phyloP scores from a whole-genome alignment of 1,139 yeast species.

The Protomyces arabidopsidicola region DNA sequence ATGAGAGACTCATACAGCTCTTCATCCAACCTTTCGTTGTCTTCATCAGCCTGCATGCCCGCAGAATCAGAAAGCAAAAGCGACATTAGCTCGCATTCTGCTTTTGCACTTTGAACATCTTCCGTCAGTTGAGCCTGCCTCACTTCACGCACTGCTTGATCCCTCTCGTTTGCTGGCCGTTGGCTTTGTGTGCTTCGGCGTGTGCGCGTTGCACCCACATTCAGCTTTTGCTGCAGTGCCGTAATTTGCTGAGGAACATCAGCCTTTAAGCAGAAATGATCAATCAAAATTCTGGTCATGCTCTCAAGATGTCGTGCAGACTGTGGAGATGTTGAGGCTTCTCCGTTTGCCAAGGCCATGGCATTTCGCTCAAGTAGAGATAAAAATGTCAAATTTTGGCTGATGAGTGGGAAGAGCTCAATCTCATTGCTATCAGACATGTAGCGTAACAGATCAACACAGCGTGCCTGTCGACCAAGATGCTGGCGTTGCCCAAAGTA shows the following conservation, averaged over 20 bases:
- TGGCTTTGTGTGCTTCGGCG: slow-evolving; percentile 1
- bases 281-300: slow-evolving; percentile 11
- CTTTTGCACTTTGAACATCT: slow-evolving; percentile 6
- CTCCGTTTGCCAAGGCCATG: neutral
- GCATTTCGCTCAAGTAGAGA: slow-evolving; percentile 9
- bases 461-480: slow-evolving; percentile 7
- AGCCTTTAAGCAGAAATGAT: slow-evolving; percentile 17
- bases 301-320: slow-evolving; percentile 10
- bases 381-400: slow-evolving; percentile 5
- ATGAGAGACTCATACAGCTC: slow-evolving; percentile 7
- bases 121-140: slow-evolving; percentile 13
- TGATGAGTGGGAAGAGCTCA: slow-evolving; percentile 9
- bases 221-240: slow-evolving; percentile 5
- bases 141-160: slow-evolving; percentile 5
- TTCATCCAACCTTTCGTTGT: neutral
- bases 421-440: slow-evolving; percentile 16
- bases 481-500: slow-evolving; percentile 10
- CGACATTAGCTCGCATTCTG: slow-evolving; percentile 19
- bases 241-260: slow-evolving; percentile 14
- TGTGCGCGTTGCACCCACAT: slow-evolving; percentile 4
- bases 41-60: neutral
- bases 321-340: neutral
- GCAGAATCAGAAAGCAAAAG: neutral
- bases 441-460: slow-evolving; percentile 20
- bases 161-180: neutral